Conservation (phyloP, 1,284 basidiomycete species). For the Inonotus hispidus region DNA sequence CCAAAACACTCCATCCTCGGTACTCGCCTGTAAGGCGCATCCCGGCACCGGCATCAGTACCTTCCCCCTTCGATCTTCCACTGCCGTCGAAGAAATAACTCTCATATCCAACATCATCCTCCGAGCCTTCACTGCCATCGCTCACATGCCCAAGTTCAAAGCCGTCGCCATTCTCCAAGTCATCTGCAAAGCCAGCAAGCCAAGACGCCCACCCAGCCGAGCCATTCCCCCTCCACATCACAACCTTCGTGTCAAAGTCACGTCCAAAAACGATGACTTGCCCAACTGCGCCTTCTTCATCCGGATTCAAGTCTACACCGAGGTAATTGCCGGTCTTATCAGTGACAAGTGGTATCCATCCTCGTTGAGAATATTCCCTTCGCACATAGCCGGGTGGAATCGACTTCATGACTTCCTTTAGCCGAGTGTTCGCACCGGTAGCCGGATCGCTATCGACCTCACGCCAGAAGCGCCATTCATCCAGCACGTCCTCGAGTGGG, state of each 20-base stretch:
- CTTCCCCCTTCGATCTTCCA: conserved; percentile 69
- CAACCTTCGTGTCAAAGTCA: conserved; percentile 97
- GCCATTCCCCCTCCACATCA: conserved; percentile 89
- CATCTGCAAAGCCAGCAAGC: conserved; percentile 90
- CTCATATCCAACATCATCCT: conserved; percentile 83
- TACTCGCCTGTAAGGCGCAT: conserved; percentile 77
- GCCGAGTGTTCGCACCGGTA: conserved; percentile 68
- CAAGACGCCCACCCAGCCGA: conserved; percentile 92
- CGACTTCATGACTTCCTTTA: conserved; percentile 79
- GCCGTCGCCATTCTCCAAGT: conserved; percentile 85
- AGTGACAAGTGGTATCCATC: conserved; percentile 93
- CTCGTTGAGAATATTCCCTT: conserved; percentile 85
- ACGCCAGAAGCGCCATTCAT: conserved; percentile 93
- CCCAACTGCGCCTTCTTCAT: conserved; percentile 67
- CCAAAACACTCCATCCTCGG: conserved; percentile 83
- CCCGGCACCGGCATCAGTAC: conserved; percentile 66
- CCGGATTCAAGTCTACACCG: conserved; percentile 92
- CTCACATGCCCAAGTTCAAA: conserved; percentile 65
- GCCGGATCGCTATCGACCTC: conserved; percentile 81
- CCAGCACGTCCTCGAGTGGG: conserved; percentile 83
- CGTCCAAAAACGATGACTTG: conserved; percentile 98
- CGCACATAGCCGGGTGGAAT: conserved; percentile 92
- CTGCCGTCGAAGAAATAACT: conserved; percentile 79
- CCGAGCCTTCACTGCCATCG: conserved; percentile 56
- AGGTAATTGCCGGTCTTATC: conserved; percentile 97